Evolutionary conservation across 768 basidiomycete genomes (phyloP).

Genomic region (Psilocybe azurescens): DNA sequence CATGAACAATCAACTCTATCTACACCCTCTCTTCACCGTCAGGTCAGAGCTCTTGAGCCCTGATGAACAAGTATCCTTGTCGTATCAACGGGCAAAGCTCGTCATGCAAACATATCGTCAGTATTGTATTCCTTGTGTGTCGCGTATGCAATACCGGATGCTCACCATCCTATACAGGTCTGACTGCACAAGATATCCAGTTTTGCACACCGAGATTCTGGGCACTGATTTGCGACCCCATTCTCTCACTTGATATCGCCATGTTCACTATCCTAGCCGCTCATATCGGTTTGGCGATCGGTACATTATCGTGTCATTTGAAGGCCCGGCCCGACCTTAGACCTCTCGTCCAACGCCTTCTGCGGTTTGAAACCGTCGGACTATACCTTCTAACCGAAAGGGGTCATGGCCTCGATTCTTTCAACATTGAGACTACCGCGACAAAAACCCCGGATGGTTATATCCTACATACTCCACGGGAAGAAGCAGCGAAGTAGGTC

Average conservation of each 20-base stretch:
- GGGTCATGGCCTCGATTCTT: slow-evolving; percentile 64
- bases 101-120: slow-evolving; percentile 54
- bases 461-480: slow-evolving; percentile 58
- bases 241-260: slow-evolving; percentile 54
- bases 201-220: slow-evolving; percentile 55
- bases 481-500: slow-evolving; percentile 63
- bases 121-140: slow-evolving; percentile 18
- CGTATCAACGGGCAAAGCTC: slow-evolving; percentile 55
- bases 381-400: slow-evolving; percentile 60
- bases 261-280: slow-evolving; percentile 58
- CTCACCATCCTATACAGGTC: slow-evolving; percentile 29
- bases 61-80: slow-evolving; percentile 52
- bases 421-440: slow-evolving; percentile 67
- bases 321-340: slow-evolving; percentile 52
- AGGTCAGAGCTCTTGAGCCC: slow-evolving; percentile 47
- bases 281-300: slow-evolving; percentile 58
- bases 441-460: slow-evolving; percentile 54
- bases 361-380: slow-evolving; percentile 58
- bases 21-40: slow-evolving; percentile 51
- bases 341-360: slow-evolving; percentile 52
- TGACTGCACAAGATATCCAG: slow-evolving; percentile 53
- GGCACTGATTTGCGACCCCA: slow-evolving; percentile 58
- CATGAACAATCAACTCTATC: slow-evolving; percentile 45
- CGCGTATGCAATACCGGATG: slow-evolving; percentile 13
- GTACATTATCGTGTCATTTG: slow-evolving; percentile 57